Evolutionary conservation across 2,329 filamentous ascomycete species (phyloP).

Genomic region (Penicillium oxalicum): DNA sequence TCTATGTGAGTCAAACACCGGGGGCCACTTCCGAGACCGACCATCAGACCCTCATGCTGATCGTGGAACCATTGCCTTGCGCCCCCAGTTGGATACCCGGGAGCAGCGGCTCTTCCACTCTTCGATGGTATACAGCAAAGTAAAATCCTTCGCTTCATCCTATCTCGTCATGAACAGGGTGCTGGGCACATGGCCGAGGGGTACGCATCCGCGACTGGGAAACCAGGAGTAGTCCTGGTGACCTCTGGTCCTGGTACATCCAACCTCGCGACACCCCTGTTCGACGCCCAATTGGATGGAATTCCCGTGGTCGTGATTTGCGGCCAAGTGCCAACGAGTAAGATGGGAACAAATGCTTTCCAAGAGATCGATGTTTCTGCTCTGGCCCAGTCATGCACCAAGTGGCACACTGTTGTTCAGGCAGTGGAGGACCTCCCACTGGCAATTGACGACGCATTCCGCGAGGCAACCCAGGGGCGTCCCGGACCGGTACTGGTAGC

Average conservation of each 20-base stretch:
- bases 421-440: constrained; percentile 80
- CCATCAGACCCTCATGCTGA: no score
- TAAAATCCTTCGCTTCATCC: constrained; percentile 84
- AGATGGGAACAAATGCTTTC: constrained; percentile 88
- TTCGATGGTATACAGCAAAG: constrained; percentile 98
- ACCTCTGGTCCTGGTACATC: constrained; percentile 92
- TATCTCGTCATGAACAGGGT: constrained; percentile 89
- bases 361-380: constrained; percentile 89
- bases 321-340: constrained; percentile 78
- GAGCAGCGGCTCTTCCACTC: constrained; percentile 59
- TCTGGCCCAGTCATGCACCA: constrained; percentile 85
- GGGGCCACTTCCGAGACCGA: no score
- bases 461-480: constrained; percentile 85
- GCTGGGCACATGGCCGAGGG: constrained; percentile 97
- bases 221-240: constrained; percentile 86
- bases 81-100: not conserved
- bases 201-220: constrained; percentile 82
- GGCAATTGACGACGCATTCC: constrained; percentile 90
- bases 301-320: constrained; percentile 89
- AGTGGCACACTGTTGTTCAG: constrained; percentile 97
- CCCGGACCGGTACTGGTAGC: constrained; percentile 90
- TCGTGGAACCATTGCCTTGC: no score
- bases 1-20: no score
- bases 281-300: constrained; percentile 86
- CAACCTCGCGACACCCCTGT: constrained; percentile 89